Percentiles rank a stretch among this genome's conserved stretches.
Conservation (phyloP, 2,329 filamentous ascomycete genomes). For the Eutypa lata region DNA sequence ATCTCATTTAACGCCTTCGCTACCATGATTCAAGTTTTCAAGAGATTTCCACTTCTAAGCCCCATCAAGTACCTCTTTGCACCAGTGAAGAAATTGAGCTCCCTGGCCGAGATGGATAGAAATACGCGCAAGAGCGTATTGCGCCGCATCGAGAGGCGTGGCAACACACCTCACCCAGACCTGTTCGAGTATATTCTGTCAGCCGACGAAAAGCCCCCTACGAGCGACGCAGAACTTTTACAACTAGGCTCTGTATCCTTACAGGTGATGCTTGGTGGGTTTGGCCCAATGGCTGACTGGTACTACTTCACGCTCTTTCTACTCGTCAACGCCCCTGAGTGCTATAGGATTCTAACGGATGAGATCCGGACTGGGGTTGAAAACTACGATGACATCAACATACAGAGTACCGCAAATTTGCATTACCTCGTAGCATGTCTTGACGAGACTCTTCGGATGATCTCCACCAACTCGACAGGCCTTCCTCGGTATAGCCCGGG, state of each 20-base stretch:
- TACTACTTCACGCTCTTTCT: conserved; percentile 11
- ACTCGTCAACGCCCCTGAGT: conserved; percentile 22
- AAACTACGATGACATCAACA: conserved; percentile 26
- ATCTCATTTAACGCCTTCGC: not conserved
- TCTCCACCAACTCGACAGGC: conserved; percentile 23
- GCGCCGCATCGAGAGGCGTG: conserved; percentile 11
- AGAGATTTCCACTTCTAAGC: conserved; percentile 9
- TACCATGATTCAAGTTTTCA: not conserved
- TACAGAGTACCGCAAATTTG: conserved; percentile 17
- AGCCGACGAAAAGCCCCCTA: conserved; percentile 2
- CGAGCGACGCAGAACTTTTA: conserved; percentile 1
- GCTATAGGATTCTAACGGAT: conserved; percentile 17
- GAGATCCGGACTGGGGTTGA: conserved; percentile 31
- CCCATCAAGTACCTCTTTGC: conserved; percentile 12
- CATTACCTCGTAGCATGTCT: conserved; percentile 32
- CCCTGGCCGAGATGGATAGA: conserved; percentile 6
- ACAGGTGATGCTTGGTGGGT: conserved; percentile 17
- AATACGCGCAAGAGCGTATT: conserved; percentile 8
- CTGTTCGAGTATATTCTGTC: conserved; percentile 17
- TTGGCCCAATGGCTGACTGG: conserved; percentile 9
- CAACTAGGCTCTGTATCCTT: conserved; percentile 10
- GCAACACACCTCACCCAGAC: conserved; percentile 12
- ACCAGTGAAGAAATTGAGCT: conserved; percentile 4
- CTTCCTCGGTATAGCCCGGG: conserved; percentile 19
- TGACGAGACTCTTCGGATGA: conserved; percentile 30